These are phyloP conservation scores for Halteria grandinella DNA, from an alignment of 73 alveolate genomes.

Conservation along the genomic window DNA sequence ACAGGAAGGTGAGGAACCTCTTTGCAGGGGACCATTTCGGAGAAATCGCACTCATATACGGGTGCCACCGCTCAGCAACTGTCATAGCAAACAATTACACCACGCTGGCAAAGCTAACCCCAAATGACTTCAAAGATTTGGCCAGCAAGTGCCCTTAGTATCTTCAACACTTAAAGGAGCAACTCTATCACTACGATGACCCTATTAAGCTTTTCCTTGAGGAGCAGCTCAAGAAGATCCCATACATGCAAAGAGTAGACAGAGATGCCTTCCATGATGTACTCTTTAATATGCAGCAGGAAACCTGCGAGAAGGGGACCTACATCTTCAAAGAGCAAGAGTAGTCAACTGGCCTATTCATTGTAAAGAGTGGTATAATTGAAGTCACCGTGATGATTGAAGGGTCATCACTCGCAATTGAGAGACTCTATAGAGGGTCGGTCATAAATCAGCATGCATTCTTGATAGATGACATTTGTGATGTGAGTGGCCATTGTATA, in stretches of 20 bases:
- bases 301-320: conserved; percentile 45
- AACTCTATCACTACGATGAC: conserved; percentile 37
- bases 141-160: background rate
- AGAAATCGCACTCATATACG: conserved; percentile 5
- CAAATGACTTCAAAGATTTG: background rate
- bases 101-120: conserved; percentile 35
- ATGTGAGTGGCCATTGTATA: conserved; percentile 29
- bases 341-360: conserved; percentile 33
- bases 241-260: conserved; percentile 22
- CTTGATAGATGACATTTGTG: conserved; percentile 43
- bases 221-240: background rate
- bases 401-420: background rate
- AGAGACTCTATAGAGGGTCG: conserved; percentile 54
- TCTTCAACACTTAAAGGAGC: conserved; percentile 9
- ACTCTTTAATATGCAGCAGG: conserved; percentile 32
- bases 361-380: conserved; percentile 46
- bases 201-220: conserved; percentile 31
- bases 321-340: conserved; percentile 21
- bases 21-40: conserved; percentile 61
- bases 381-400: conserved; percentile 36
- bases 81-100: conserved; percentile 49
- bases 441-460: conserved; percentile 52
- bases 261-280: conserved; percentile 43
- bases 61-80: conserved; percentile 47
- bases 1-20: conserved; percentile 25